Evolutionary conservation across 768 basidiomycete genomes (phyloP).

Genomic region (Leccinum subgranulosum): DNA sequence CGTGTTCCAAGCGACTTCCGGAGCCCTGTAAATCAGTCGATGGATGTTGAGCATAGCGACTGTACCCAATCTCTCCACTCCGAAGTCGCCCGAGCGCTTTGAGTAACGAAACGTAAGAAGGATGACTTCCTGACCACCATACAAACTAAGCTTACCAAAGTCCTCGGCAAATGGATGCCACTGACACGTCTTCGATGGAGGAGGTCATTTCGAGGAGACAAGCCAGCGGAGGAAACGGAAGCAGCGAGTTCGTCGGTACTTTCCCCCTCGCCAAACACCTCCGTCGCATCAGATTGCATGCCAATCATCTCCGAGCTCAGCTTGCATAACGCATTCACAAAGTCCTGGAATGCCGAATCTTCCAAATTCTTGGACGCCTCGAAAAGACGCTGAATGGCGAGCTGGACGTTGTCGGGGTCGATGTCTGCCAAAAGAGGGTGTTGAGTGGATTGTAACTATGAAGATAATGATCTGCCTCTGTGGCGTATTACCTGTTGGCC

Average conservation of each 20-base stretch:
- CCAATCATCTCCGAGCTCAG: slow-evolving; percentile 92
- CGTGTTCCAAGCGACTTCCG: slow-evolving; percentile 81
- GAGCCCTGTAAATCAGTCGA: slow-evolving; percentile 79
- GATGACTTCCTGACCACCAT: background rate
- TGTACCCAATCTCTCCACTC: slow-evolving; percentile 80
- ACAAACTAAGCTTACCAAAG: slow-evolving; percentile 51
- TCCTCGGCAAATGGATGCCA: slow-evolving; percentile 81
- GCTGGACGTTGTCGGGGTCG: slow-evolving; percentile 71
- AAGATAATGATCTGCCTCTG: slow-evolving; percentile 14
- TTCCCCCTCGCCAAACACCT: slow-evolving; percentile 27
- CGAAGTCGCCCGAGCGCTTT: slow-evolving; percentile 89
- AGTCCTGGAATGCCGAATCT: slow-evolving; percentile 77
- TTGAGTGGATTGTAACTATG: slow-evolving; percentile 28
- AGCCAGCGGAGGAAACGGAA: slow-evolving; percentile 31
- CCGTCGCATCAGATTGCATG: slow-evolving; percentile 58
- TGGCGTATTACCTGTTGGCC: slow-evolving; percentile 16
- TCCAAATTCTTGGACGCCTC: slow-evolving; percentile 83
- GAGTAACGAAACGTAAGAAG: slow-evolving; percentile 3
- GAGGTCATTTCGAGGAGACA: slow-evolving; percentile 41
- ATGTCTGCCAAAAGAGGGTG: slow-evolving; percentile 70
- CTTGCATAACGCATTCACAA: slow-evolving; percentile 73
- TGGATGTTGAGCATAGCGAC: slow-evolving; percentile 82
- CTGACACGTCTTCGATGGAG: slow-evolving; percentile 73
- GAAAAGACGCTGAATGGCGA: slow-evolving; percentile 78
- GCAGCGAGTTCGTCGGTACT: slow-evolving; percentile 33